Evolutionary conservation across 2,329 filamentous ascomycete species (phyloP), one percentile per base, ranked within the genome.

Genomic region (Pseudogymnoascus sp.): DNA sequence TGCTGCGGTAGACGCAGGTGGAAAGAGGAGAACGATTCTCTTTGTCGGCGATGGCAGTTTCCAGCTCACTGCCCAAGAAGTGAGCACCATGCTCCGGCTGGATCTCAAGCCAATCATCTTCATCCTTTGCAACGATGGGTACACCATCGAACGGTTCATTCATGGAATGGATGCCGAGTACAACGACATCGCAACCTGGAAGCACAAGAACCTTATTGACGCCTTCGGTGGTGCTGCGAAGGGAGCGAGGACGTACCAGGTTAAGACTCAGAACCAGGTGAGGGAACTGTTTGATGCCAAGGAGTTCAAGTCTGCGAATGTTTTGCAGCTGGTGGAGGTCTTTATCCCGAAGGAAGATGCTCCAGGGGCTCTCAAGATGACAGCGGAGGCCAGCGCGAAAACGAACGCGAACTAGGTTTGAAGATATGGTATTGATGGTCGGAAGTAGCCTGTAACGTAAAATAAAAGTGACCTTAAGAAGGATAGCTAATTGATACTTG

Each of bases 11-110:
- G 91, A 95, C 71, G 76, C 77, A 39, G 79, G 78, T 4, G 34
- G 34, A 16, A 42, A 61, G 34, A 81, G 76, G 26, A 79, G 92
- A 65, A 91, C 89, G 0, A 87, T 97, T 54, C 80, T 96, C 39
- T 93, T 96, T 71, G 90, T 92, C n/a, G 92, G 92, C 23, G 92
- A 96, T 70, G 92, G 92, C 29, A 91, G 87, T 64, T 87, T 96
- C 75, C 91, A 96, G 74, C 80, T 96, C 64, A 96, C 91, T 0
- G 87, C 84, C 0, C 91, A 96, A 73, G 91, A 95, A 75, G 73
- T 96, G 67, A 89, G 86, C 74, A 95, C 91, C 10, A 93, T 96
- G 82, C 84, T 96, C 67, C 83, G 87, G 31, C 86, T 90, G 65
- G 80, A 83, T 23, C 78, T 96, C 64, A 86, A 87, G 66, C 84